Base-by-base conservation (phyloP, 192 early-diverging fungal genomes). In the Coemansia guatemalensis region DNA sequence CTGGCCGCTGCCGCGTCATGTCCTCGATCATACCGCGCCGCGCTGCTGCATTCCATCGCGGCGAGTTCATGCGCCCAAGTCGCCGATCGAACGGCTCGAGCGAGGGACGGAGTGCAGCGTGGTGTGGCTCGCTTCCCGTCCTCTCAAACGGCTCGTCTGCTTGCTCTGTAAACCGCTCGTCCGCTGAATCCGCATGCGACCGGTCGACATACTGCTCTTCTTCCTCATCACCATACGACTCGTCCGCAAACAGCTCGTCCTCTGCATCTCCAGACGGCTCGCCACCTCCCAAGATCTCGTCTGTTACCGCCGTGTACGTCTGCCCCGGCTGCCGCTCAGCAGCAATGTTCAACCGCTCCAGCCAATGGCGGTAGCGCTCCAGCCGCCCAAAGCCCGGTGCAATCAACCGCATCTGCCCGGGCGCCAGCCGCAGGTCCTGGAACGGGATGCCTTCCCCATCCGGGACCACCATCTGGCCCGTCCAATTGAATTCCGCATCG, bases 331-430 rank as follows among this genome's bases (percentile, higher is more conserved):
- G 48, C 8, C 66, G 68, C 65, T 65, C 62, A 2, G 59, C 58
- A 0, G 73, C 68, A 32, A 81, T 49, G n/a, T 65, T 62, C 17
- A 77, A 53, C 22, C 56, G 53, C 55, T 69, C 68, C 33, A 83
- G 61, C 65, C 47, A 66, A 14, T 64, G 44, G 23, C 75, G 71
- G 53, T 75, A 60, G 9, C 53, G 49, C 23, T 74, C 73, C 25
- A 83, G 60, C 21, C 71, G 57, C 27, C n/a, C 53, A 18, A 75
- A 23, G 1, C 73, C 76, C 3, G 75, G 76, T 32, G 81, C 67
- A n/a, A 83, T 71, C 54, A 83, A 33, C 18, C 81, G 81, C 74
- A 78, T 71, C 52, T 73, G 75, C 18, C 75, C 75, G 3, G 58
- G 75, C 9, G 39, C 35, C 33, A 83, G 59, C 30, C 67, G 58